Conservation (phyloP, 441 rosid genomes). For the Rhodomyrtus psidioides region DNA sequence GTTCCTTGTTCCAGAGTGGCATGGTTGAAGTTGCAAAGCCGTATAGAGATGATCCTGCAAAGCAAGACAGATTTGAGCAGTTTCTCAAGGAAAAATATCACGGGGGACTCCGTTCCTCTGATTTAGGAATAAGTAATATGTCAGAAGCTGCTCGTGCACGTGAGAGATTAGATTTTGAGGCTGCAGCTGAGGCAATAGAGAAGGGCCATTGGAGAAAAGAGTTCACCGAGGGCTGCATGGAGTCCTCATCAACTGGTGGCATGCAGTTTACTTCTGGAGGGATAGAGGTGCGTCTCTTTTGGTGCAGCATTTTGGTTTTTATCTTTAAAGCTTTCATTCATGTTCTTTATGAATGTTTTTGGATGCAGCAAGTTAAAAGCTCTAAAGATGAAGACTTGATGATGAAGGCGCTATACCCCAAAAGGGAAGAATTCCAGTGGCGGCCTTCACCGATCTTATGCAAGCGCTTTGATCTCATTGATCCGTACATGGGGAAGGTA, state of each 20-base stretch:
- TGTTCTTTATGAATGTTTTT: not conserved
- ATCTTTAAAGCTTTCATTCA: conserved; percentile 1
- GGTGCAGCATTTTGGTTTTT: not conserved
- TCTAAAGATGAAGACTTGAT: conserved; percentile 37
- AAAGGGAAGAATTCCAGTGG: conserved; percentile 93
- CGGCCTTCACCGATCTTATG: conserved; percentile 82
- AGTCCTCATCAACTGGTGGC: conserved; percentile 43
- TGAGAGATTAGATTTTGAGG: conserved; percentile 95
- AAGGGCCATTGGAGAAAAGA: conserved; percentile 58
- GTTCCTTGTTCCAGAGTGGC: conserved; percentile 31
- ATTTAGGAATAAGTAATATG: conserved; percentile 47
- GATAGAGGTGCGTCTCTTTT: conserved; percentile 47
- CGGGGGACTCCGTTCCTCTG: conserved; percentile 82
- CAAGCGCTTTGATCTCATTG: conserved; percentile 96
- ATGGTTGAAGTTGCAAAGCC: conserved; percentile 64
- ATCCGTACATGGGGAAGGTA: conserved; percentile 98
- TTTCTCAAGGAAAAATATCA: conserved; percentile 87
- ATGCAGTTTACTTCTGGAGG: conserved; percentile 77
- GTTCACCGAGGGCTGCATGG: conserved; percentile 34
- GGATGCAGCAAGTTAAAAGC: conserved; percentile 46
- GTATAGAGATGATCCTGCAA: conserved; percentile 74
- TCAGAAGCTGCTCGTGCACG: conserved; percentile 93
- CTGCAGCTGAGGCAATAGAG: conserved; percentile 87
- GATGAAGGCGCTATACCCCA: conserved; percentile 46
- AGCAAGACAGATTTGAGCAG: conserved; percentile 91